phyloP scores from a whole-genome alignment of 2,329 filamentous ascomycete species.

The Coniella lustricola region DNA sequence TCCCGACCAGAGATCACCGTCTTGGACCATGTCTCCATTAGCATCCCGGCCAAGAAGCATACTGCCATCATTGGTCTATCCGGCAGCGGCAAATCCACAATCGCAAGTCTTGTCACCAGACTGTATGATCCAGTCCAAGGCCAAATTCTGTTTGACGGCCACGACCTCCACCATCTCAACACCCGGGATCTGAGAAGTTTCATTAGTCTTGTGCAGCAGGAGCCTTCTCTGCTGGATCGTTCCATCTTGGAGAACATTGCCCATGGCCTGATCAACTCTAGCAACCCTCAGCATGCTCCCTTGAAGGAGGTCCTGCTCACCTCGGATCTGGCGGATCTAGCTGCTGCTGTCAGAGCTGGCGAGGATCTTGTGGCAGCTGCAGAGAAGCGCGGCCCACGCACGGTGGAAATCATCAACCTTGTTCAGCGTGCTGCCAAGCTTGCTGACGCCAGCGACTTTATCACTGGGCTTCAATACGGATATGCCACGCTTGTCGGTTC shows the following conservation, averaged over 20 bases:
- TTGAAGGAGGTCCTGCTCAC: conserved; percentile 35
- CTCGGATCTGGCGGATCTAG: conserved; percentile 37
- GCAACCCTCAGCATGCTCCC: conserved; percentile 24
- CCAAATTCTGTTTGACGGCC: conserved; percentile 30
- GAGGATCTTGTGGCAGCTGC: conserved; percentile 19
- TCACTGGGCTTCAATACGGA: conserved; percentile 45
- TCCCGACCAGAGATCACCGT: conserved; percentile 36
- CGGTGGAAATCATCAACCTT: conserved; percentile 37
- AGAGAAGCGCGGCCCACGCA: conserved; percentile 15
- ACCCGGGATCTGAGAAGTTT: conserved; percentile 29
- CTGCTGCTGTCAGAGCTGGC: conserved; percentile 22
- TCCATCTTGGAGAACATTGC: conserved; percentile 37
- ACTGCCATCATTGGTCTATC: conserved; percentile 54
- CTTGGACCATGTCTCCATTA: conserved; percentile 32
- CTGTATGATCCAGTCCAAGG: conserved; percentile 40
- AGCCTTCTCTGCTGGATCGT: conserved; percentile 26
- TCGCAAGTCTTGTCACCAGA: conserved; percentile 36
- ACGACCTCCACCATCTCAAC: conserved; percentile 30
- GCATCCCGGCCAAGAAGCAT: conserved; percentile 35
- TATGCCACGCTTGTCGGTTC: conserved; percentile 47
- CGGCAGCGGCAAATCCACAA: conserved; percentile 51
- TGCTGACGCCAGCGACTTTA: conserved; percentile 52
- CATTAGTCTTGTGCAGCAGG: conserved; percentile 28
- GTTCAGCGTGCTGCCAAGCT: conserved; percentile 41
- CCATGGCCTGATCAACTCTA: conserved; percentile 33